Conservation (phyloP, 169 alveolate genomes). For the Plasmodium sp. region DNA sequence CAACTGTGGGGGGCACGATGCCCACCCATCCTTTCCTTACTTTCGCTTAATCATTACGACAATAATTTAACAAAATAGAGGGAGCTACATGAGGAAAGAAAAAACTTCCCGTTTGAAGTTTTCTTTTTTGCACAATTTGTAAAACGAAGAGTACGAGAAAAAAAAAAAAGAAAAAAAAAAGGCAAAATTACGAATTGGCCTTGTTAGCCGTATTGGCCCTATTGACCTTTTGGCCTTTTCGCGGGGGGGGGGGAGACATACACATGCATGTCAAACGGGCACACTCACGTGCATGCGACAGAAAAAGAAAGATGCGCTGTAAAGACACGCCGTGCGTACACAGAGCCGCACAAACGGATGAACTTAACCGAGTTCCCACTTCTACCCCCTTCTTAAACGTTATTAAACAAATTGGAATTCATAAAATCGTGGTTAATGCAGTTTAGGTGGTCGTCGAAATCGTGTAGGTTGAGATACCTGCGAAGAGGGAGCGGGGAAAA, state of each 20-base stretch:
- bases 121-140: neutral
- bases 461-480: constrained; percentile 54
- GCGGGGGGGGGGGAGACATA: neutral
- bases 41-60: neutral
- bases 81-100: neutral
- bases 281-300: neutral
- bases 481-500: neutral
- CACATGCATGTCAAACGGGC: neutral
- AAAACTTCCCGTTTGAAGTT: neutral
- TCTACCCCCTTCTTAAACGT: neutral
- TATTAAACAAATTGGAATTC: constrained; percentile 60
- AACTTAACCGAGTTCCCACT: neutral
- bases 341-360: neutral
- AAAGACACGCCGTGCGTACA: neutral
- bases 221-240: neutral
- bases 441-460: constrained; percentile 65
- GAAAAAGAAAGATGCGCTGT: neutral
- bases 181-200: neutral
- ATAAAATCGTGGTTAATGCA: constrained; percentile 58
- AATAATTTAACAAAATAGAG: neutral
- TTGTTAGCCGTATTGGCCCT: no score
- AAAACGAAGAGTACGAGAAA: neutral
- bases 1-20: neutral
- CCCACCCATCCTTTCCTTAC: neutral
- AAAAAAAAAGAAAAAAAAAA: neutral